A percentile compares a stretch with the other conserved stretches of the same genome.
phyloP scores from a whole-genome alignment of 331 rosid species.

The Malus hybrid region DNA sequence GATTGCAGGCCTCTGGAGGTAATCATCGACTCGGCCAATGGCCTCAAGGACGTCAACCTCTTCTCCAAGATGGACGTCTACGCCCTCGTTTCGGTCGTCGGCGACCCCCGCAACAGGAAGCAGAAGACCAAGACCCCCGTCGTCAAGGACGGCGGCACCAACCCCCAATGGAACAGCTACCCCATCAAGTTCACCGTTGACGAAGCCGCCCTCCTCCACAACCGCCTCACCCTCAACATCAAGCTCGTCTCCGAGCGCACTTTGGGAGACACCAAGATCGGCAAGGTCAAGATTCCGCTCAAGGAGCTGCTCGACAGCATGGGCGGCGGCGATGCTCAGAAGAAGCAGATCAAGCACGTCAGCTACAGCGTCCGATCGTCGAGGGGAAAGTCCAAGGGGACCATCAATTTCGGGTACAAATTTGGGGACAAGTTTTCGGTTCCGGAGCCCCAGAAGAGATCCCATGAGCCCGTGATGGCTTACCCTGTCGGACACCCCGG shows the following conservation, averaged over 20 bases:
- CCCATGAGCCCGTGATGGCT: conserved; percentile 21
- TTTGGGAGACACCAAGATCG: conserved; percentile 34
- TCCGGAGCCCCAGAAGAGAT: not conserved
- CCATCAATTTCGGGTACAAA: conserved; percentile 29
- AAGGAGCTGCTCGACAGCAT: conserved; percentile 27
- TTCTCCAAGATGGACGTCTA: conserved; percentile 55
- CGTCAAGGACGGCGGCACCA: conserved; percentile 30
- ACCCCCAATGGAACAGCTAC: conserved; percentile 36
- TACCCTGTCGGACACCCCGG: conserved; percentile 31
- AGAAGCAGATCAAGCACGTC: not conserved
- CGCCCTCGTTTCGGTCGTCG: conserved; percentile 38
- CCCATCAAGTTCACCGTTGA: conserved; percentile 26
- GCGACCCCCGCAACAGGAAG: conserved; percentile 15
- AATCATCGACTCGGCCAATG: conserved; percentile 25
- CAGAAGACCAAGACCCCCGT: conserved; percentile 30
- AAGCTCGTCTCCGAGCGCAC: conserved; percentile 27
- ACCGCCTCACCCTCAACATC: conserved; percentile 31
- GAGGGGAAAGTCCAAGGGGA: conserved; percentile 25
- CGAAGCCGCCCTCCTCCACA: conserved; percentile 13
- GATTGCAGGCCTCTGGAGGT: conserved; percentile 39
- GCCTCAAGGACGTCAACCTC: conserved; percentile 38
- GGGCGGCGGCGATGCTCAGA: not conserved
- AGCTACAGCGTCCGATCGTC: conserved; percentile 21
- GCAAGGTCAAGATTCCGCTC: conserved; percentile 29
- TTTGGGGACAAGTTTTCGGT: conserved; percentile 41